These are phyloP conservation scores for Truncatella angustata DNA, from an alignment of 2,329 filamentous ascomycete species.

Conservation along the genomic window DNA sequence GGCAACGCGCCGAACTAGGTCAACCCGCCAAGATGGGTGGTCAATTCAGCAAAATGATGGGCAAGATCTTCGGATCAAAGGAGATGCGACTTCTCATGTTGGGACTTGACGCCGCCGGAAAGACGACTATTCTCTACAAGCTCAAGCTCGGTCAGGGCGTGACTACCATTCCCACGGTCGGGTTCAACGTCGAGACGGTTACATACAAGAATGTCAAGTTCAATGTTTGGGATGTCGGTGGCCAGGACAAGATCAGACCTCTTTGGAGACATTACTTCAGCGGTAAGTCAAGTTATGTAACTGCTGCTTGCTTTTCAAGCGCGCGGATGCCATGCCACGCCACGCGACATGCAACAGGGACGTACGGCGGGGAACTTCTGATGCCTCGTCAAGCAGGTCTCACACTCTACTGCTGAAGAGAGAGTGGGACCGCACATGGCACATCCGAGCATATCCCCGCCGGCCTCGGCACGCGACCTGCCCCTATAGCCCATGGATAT, in stretches of 20 bases:
- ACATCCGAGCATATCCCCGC: too few species aligned
- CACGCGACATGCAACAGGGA: too few species aligned
- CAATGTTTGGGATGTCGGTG: conserved; percentile 98
- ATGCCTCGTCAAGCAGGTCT: too few species aligned
- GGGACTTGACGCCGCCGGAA: conserved; percentile 94
- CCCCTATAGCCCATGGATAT: too few species aligned
- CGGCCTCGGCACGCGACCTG: too few species aligned
- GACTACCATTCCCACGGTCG: conserved; percentile 96
- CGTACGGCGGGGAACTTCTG: too few species aligned
- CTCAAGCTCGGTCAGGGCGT: conserved; percentile 97
- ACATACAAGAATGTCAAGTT: conserved; percentile 99
- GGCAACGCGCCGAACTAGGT: not conserved
- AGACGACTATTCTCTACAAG: conserved; percentile 99
- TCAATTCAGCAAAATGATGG: conserved; percentile 93
- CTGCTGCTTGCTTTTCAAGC: not conserved
- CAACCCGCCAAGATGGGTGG: conserved; percentile 71
- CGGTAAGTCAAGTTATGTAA: conserved; percentile 50
- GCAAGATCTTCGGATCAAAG: conserved; percentile 98
- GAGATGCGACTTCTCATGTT: conserved; percentile 99
- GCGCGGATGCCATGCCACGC: too few species aligned
- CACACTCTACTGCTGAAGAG: too few species aligned
- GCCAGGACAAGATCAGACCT: conserved; percentile 97
- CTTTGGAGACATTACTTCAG: conserved; percentile 98
- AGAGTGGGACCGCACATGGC: too few species aligned
- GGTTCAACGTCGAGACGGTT: conserved; percentile 98